Base-by-base conservation (phyloP, 2,329 filamentous ascomycete genomes). In the Clonostachys sp. region DNA sequence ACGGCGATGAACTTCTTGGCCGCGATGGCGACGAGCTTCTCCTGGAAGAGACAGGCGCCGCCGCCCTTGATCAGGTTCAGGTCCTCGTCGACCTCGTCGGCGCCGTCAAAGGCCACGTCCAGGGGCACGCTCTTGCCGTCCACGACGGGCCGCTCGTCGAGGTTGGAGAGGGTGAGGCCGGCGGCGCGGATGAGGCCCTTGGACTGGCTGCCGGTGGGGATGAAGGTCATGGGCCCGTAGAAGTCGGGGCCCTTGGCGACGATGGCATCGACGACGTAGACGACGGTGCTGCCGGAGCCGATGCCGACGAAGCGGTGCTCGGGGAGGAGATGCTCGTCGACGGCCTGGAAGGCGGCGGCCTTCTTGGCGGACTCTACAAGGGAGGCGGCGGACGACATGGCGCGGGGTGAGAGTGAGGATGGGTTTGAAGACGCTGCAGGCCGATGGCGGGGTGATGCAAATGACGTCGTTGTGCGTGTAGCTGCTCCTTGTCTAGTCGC, bases 51-150 rank as follows among this genome's bases (percentile, higher is more conserved):
- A 68, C 94, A 99, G n/a, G 91, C 94, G 49, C 94, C 94, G 44
- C 94, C 94, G 47, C 94, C 94, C 74, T 97, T 97, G 73, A 99
- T 97, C 62, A 92, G 90, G 69, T 97, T 99, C 50, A 99, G 72
- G 45, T 95, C 88, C 42, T 89, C 84, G 63, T 99, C 94, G 34
- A 99, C 91, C 73, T 99, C 94, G 64, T 99, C 94, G 5, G 94
- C 94, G 46, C 94, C 36, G 12, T 18, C 36, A 39, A 18, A n/a
- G 36, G 36, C 36, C 36, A 39, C 17, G 36, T 39, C 36, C 14
- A 39, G 36, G 12, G 36, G 3, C 3, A 39, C 36, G 17, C 36
- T 39, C 36, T 18, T 3, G 36, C 36, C 36, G 5, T 59, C 50
- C 12, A 61, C 57, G 16, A 61, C 63, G 1, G 87, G 86, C 14